Evolutionary conservation across 352 stramenopile genomes (phyloP).

Genomic region (Phytophthora sp.): DNA sequence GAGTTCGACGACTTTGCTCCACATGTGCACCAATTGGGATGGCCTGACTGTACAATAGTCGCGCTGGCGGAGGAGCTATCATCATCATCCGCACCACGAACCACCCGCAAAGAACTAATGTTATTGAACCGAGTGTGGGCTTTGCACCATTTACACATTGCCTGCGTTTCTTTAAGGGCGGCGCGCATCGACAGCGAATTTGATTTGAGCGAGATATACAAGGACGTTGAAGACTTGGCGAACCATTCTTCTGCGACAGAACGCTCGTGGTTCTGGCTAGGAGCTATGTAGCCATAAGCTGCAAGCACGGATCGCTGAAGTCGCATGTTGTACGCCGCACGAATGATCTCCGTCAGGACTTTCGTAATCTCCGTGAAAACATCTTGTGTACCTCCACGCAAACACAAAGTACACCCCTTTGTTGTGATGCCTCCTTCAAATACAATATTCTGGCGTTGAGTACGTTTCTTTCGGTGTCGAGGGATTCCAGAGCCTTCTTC

Average conservation of each 20-base stretch:
- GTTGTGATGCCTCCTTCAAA: conserved; percentile 80
- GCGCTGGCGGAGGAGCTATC: conserved; percentile 13
- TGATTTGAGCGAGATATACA: conserved; percentile 87
- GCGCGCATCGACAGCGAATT: conserved; percentile 88
- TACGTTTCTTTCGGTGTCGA: conserved; percentile 54
- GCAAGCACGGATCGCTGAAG: conserved; percentile 68
- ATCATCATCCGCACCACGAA: conserved; percentile 30
- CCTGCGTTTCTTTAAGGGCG: conserved; percentile 78
- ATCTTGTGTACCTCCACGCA: conserved; percentile 66
- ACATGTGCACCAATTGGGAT: conserved; percentile 63
- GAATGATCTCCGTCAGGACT: conserved; percentile 66
- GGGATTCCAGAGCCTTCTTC: conserved; percentile 16
- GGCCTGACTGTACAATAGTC: conserved; percentile 37
- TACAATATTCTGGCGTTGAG: conserved; percentile 84
- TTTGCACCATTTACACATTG: conserved; percentile 88
- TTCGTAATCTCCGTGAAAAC: conserved; percentile 77
- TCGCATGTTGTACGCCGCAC: conserved; percentile 81
- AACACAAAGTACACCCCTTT: conserved; percentile 84
- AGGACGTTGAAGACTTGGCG: conserved; percentile 75
- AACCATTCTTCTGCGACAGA: conserved; percentile 87
- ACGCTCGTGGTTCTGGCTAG: conserved; percentile 51
- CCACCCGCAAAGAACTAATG: conserved; percentile 75
- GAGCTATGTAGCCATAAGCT: conserved; percentile 67
- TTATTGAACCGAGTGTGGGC: conserved; percentile 84
- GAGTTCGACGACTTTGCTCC: conserved; percentile 60